Percentiles rank a stretch among this genome's conserved stretches.
phyloP scores from a whole-genome alignment of 495 filamentous ascomycete genomes.

The Podospora bellae-mahoneyi region DNA sequence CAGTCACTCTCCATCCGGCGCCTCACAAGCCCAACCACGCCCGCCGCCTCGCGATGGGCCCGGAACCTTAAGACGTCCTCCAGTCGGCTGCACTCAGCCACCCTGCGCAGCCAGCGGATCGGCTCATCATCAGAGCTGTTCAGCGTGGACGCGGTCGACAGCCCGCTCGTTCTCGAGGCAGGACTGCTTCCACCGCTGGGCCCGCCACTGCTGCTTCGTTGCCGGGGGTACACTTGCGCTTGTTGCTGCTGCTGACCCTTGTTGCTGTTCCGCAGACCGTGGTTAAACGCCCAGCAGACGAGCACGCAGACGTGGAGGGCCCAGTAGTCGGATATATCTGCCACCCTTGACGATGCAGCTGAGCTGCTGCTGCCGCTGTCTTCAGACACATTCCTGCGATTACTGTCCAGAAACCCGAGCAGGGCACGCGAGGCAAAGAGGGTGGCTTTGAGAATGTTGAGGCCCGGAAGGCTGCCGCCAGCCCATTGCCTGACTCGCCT shows the following conservation, averaged over 20 bases:
- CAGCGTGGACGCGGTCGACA: constrained; percentile 28
- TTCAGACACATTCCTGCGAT: constrained; percentile 12
- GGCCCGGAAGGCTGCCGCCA: constrained; percentile 15
- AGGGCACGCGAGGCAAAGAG: constrained; percentile 36
- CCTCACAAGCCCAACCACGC: constrained; percentile 40
- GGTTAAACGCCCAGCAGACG: constrained; percentile 45
- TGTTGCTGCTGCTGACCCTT: constrained; percentile 47
- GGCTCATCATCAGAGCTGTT: constrained; percentile 36
- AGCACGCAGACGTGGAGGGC: constrained; percentile 47
- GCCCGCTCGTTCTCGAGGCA: constrained; percentile 42
- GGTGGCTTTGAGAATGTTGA: constrained; percentile 27
- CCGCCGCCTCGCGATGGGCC: constrained; percentile 33
- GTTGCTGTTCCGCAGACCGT: constrained; percentile 61
- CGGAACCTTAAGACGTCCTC: constrained; percentile 32
- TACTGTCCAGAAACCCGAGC: constrained; percentile 23
- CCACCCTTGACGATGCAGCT: background rate
- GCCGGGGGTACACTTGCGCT: constrained; percentile 16
- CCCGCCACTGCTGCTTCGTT: constrained; percentile 47
- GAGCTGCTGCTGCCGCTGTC: constrained; percentile 11
- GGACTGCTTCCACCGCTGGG: constrained; percentile 58
- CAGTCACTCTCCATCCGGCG: constrained; percentile 41
- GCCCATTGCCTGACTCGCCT: constrained; percentile 39
- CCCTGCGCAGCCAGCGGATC: constrained; percentile 57
- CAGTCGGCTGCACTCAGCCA: constrained; percentile 48
- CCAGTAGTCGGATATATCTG: constrained; percentile 49